Base-by-base conservation (phyloP, 2,329 filamentous ascomycete genomes). In the Verticillium tricorpus region DNA sequence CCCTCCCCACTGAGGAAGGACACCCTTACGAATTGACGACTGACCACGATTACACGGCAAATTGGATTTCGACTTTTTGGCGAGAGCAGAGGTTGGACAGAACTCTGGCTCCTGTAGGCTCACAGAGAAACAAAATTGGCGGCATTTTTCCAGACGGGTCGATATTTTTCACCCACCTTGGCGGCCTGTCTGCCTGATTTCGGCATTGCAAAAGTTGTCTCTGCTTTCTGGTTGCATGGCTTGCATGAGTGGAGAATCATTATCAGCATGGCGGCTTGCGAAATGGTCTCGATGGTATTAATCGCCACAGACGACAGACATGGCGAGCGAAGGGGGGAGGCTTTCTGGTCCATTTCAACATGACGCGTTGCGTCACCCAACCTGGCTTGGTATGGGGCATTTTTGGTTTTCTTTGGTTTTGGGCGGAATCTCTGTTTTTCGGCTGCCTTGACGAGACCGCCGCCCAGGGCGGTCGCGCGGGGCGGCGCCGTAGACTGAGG, bases 81-180 rank as follows among this genome's bases (percentile, higher is more conserved):
- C n/a, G 55, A 52, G 45, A 62, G 58, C 57, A 64, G 63, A 65
- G 63, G 65, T 59, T n/a, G 61, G 65, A 66, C 65, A 58, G 65
- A 57, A 66, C 65, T 64, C 65, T 65, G 45, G 62, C 59, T 37
- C 45, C n/a, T 52, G 45, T 52, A 52, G 19, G 45, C 45, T 52
- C 45, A 25, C 19, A 8, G 28, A 28, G 28, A 28, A 52, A 25
- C 45, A 22, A 52, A 52, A 52, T 15, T 6, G 45, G 45, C 45
- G 45, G 45, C 45, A 52, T 52, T 52, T 50, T 52, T 12, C 19
- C n/a, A 22, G 45, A 52, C 45, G 45, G 45, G 45, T 22, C 45
- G 11, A 52, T 14, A 1, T 52, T 52, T 52, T 22, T 22, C 22
- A n/a, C 19, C 45, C 45, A 25, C 19, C 12, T n/a, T 22, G 8